These are phyloP conservation scores for Elongisporangium prolatum DNA, from an alignment of 352 stramenopile species.

Conservation along the genomic window DNA sequence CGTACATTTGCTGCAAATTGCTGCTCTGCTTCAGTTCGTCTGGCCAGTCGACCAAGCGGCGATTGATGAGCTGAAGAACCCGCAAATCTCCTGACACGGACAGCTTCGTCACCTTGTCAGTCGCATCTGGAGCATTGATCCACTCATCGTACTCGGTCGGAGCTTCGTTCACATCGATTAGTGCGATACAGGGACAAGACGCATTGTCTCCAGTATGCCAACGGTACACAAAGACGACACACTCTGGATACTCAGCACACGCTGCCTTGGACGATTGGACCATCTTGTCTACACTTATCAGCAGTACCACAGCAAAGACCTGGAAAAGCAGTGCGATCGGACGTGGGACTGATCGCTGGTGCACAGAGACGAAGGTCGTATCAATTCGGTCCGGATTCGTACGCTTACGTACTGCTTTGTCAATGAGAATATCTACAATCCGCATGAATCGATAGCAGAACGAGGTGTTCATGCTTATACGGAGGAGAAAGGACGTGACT, in stretches of 20 bases:
- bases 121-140: constrained; percentile 26
- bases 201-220: constrained; percentile 19
- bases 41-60: constrained; percentile 24
- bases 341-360: constrained; percentile 6
- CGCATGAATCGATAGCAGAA: constrained; percentile 20
- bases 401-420: constrained; percentile 6
- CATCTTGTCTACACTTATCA: constrained; percentile 17
- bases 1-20: constrained; percentile 29
- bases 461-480: constrained; percentile 30
- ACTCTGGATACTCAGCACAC: constrained; percentile 23
- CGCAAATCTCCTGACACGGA: constrained; percentile 27
- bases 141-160: constrained; percentile 30
- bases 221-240: constrained; percentile 32
- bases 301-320: constrained; percentile 26
- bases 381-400: constrained; percentile 12
- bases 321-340: constrained; percentile 34
- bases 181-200: constrained; percentile 30
- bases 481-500: constrained; percentile 13
- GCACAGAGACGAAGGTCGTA: constrained; percentile 22
- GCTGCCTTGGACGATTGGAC: constrained; percentile 10
- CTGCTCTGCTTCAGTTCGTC: constrained; percentile 23
- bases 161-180: constrained; percentile 23
- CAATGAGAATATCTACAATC: constrained; percentile 22
- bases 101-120: constrained; percentile 17
- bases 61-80: constrained; percentile 44